These are phyloP conservation scores for Russula emetica DNA, from an alignment of 768 basidiomycete species.

Conservation along the genomic window DNA sequence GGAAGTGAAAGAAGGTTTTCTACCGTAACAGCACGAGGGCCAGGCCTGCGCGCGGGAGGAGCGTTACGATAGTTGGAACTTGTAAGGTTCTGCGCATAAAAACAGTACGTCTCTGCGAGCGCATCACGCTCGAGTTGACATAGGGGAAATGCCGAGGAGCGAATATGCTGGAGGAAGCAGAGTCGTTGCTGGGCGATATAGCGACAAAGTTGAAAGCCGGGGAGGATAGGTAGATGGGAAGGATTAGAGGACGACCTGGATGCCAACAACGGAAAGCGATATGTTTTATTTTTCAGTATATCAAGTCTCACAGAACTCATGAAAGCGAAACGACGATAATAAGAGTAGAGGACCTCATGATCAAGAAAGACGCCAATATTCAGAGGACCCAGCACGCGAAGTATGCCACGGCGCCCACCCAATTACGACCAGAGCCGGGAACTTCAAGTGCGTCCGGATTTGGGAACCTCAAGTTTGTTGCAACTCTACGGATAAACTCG, in stretches of 20 bases:
- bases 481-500: constrained; percentile 47
- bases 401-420: constrained; percentile 85
- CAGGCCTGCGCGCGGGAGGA: constrained; percentile 72
- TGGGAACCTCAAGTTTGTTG: too few relatives aligned
- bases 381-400: constrained; percentile 72
- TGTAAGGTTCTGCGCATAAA: constrained; percentile 83
- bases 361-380: constrained; percentile 68
- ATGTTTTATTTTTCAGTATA: constrained; percentile 7
- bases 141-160: constrained; percentile 63
- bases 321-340: constrained; percentile 68
- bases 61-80: too few relatives aligned
- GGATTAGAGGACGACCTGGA: constrained; percentile 77
- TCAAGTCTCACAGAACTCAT: constrained; percentile 50
- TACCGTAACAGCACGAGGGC: too few relatives aligned
- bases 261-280: neutral
- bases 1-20: constrained; percentile 61
- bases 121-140: constrained; percentile 50
- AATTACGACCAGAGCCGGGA: constrained; percentile 67
- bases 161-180: constrained; percentile 77
- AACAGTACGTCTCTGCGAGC: constrained; percentile 80
- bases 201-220: constrained; percentile 70
- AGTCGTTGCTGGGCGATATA: constrained; percentile 77
- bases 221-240: constrained; percentile 79
- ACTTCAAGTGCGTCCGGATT: too few relatives aligned
- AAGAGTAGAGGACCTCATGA: constrained; percentile 70